phyloP scores from a whole-genome alignment of 768 basidiomycete genomes.

The Amyloporia xantha region DNA sequence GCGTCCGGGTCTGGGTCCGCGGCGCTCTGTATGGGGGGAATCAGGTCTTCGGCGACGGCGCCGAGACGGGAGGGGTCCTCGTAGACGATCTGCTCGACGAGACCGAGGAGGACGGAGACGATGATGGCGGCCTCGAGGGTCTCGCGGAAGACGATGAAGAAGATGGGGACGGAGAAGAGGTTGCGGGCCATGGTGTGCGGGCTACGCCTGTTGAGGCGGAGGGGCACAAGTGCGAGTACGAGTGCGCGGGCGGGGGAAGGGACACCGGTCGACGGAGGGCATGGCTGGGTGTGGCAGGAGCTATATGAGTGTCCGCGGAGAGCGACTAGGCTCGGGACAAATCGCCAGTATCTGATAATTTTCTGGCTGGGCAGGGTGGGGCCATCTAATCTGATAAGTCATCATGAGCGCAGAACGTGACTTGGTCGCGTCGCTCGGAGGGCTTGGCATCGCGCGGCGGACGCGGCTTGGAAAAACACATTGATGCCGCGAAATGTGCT shows the following conservation, averaged over 20 bases:
- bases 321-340: too few species aligned
- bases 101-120: slow-evolving; percentile 83
- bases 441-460: neutral
- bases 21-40: neutral
- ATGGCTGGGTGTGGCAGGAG: too few species aligned
- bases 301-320: too few species aligned
- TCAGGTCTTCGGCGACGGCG: too few species aligned
- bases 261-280: too few species aligned
- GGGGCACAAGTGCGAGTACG: slow-evolving; percentile 11
- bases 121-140: slow-evolving; percentile 90
- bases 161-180: slow-evolving; percentile 87
- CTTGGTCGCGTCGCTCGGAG: neutral
- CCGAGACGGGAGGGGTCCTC: slow-evolving; percentile 17
- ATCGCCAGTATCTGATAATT: slow-evolving; percentile 28
- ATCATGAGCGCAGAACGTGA: slow-evolving; percentile 13
- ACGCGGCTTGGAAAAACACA: too few species aligned
- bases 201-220: slow-evolving; percentile 5
- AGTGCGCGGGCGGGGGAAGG: neutral
- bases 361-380: slow-evolving; percentile 8
- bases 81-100: slow-evolving; percentile 78
- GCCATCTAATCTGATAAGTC: slow-evolving; percentile 22
- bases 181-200: slow-evolving; percentile 50
- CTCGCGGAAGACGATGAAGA: slow-evolving; percentile 96
- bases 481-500: neutral
- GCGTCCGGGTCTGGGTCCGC: neutral